Base-by-base conservation (phyloP, 345 rosid species). In the Cochlearia excelsa region DNA sequence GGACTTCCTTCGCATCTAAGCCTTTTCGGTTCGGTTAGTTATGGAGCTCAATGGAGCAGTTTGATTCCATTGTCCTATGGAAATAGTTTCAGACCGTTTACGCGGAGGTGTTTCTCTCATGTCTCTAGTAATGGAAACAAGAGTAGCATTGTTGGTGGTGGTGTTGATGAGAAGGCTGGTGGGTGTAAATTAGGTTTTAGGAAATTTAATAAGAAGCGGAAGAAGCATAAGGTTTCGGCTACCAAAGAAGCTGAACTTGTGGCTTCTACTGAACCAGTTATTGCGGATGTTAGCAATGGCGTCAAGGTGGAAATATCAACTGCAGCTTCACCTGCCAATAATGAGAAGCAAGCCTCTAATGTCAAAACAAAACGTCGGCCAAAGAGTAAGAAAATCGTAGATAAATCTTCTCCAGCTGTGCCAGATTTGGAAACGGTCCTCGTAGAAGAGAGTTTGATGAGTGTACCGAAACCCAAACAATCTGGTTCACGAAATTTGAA, bases 81-180 rank as follows among this genome's bases (percentile, higher is more conserved):
- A 10, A 55, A 41, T 48, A 51, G 53, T 61, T 46, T 61, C 35
- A 59, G 70, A 39, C 56, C 40, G 27, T 46, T 66, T 41, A 58
- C 63, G 6, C 39, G 47, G 76, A 76, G 76, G 57, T 73, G 5
- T 57, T 80, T 81, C 54, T 83, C 81, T 54, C 74, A 73, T 64
- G 61, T 57, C 51, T 58, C 77, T 1, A 53, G 10, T 42, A 57
- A 29, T 33, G 75, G 44, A 30, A 33, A 43, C 42, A 68, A 57
- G 58, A 31, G 31, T 30, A 67, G 43, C 40, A 54, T 57, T 54
- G 41, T 23, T 52, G 26, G 39, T 50, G 65, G 70, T 45, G 60
- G 35, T 5, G 5, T 16, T 16, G 23, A 57, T 45, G 77, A 60
- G 51, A 70, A 42, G 47, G 28, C 34, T 30, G 56, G 53, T 30